Evolutionary conservation across 2,329 filamentous ascomycete genomes (phyloP).

Genomic region (Dothideomycetidae sp.): DNA sequence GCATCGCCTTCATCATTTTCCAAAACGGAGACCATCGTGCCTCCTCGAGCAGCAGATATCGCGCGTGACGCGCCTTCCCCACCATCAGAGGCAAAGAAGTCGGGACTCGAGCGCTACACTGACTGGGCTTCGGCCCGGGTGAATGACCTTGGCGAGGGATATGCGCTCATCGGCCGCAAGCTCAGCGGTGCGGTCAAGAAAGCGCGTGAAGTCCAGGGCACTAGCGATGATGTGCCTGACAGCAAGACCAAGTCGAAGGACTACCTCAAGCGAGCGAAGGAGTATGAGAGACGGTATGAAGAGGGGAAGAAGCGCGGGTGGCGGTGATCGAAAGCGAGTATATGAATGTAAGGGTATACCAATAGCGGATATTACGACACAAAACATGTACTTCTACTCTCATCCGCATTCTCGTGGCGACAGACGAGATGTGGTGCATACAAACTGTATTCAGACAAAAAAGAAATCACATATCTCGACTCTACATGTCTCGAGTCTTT

Average conservation of each 20-base stretch:
- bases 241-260: constrained; percentile 10
- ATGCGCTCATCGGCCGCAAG: neutral
- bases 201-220: neutral
- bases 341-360: too few relatives aligned
- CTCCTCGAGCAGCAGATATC: neutral
- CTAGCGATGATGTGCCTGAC: constrained; percentile 1
- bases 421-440: too few relatives aligned
- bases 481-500: too few relatives aligned
- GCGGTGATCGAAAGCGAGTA: neutral
- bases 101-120: constrained; percentile 4
- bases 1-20: neutral
- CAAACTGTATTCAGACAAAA: too few relatives aligned
- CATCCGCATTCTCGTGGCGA: too few relatives aligned
- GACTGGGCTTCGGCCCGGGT: constrained; percentile 5
- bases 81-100: neutral
- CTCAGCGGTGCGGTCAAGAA: constrained; percentile 3
- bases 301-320: constrained; percentile 7
- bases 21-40: neutral
- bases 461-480: too few relatives aligned
- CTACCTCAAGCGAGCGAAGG: constrained; percentile 10
- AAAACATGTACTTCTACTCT: too few relatives aligned
- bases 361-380: too few relatives aligned
- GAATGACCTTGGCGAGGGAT: constrained; percentile 9
- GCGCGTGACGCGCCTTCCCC: neutral
- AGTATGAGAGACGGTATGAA: constrained; percentile 11